Base-by-base conservation (phyloP, 2,329 filamentous ascomycete genomes). In the Lachnellula hyalina region DNA sequence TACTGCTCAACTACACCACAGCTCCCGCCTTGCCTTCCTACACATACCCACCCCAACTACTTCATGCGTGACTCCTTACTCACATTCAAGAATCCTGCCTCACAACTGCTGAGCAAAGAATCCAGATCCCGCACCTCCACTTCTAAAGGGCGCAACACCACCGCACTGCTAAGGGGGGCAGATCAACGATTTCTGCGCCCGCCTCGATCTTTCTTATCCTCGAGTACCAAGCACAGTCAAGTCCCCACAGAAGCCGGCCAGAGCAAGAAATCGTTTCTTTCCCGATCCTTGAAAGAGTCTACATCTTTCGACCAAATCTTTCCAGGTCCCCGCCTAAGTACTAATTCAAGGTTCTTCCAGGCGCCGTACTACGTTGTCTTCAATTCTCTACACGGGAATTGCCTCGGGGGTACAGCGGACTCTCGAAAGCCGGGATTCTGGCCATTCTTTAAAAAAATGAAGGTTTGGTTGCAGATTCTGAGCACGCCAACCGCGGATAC, bases 401-500 rank as follows among this genome's bases (percentile, higher is more conserved):
- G 21, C 21, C 21, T 32, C 25, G 23, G n/a, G 21, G 23, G 12
- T 21, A 46, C 23, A 28, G 11, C 44, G n/a, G 44, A 12, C 5
- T 32, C 12, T 21, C 19, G 5, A 23, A 44, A 5, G 41, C 6
- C 47, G 34, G 41, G 7, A 7, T 8, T 5, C 45, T 25, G 25
- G 34, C 52, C 7, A 49, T 9, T n/a, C 32, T 35, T 23, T 9
- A 53, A 41, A 38, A 69, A 60, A 35, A 96, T 96, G 92, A 79
- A 85, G 63, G 86, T 80, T 68, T 83, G 77, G 65, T 77, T 92
- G 54, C 86, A 95, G 70, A 74, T 97, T 64, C 71, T 93, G 58
- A 87, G 86, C 17, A 88, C 87, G 56, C 93, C 93, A 14, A 94
- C 93, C 62, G 87, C 86, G 56, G 94, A 99, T 72, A 96, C 91